Percentiles rank a stretch among this genome's conserved stretches.
These are phyloP conservation scores for Talaromyces amestolkiae DNA, from an alignment of 2,329 filamentous ascomycete genomes.

Conservation along the genomic window DNA sequence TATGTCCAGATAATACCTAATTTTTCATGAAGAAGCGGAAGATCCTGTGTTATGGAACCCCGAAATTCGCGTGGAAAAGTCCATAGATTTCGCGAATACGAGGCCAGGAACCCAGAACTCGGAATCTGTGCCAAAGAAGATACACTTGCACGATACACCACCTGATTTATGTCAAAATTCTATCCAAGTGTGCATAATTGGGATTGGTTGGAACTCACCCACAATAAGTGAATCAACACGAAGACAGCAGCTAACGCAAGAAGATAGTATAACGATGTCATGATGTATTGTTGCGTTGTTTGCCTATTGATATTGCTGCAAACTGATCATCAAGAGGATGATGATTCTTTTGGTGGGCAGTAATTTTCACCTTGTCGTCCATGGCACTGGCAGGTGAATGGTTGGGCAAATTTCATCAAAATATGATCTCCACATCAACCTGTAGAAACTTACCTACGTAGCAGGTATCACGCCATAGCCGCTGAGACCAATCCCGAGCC, in stretches of 20 bases:
- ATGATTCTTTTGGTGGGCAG: too few relatives aligned
- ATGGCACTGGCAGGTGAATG: too few relatives aligned
- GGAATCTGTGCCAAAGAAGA: conserved; percentile 4
- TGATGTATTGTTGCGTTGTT: neutral
- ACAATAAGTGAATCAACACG: neutral
- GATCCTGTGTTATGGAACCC: neutral
- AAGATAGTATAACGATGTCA: neutral
- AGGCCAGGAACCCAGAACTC: neutral
- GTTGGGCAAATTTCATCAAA: too few relatives aligned
- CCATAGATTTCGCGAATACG: conserved; percentile 5
- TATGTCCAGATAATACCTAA: neutral
- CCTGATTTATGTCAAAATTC: neutral
- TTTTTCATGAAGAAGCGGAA: conserved; percentile 5
- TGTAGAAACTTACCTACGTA: neutral
- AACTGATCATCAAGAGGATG: too few relatives aligned
- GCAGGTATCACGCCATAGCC: neutral
- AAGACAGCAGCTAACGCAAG: neutral
- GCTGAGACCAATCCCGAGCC: neutral
- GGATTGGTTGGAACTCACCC: neutral
- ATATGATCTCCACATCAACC: too few relatives aligned
- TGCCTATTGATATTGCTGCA: neutral
- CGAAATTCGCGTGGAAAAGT: neutral
- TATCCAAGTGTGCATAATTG: neutral
- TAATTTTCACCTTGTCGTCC: too few relatives aligned
- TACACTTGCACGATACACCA: neutral